A percentile compares a stretch with the other conserved stretches of the same genome.
These are phyloP conservation scores for Leishmania braziliensis DNA, from an alignment of 208 protist genomes.

Conservation along the genomic window DNA sequence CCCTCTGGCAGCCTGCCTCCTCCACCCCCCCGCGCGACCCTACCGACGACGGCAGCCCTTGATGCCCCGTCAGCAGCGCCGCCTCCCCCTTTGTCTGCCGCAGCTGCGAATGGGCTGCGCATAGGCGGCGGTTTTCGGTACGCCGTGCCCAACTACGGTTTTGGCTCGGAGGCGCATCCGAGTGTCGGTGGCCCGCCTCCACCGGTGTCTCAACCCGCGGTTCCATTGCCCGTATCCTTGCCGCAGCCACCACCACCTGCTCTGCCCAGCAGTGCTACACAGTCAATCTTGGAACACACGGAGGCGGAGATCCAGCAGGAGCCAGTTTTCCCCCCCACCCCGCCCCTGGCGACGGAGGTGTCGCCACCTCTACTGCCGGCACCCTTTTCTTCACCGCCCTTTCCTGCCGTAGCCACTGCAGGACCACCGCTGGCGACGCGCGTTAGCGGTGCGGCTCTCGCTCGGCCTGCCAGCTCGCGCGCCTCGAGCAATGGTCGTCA, in stretches of 20 bases:
- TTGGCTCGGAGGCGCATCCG: not conserved
- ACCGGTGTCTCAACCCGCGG: not conserved
- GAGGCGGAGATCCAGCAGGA: not conserved
- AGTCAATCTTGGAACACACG: conserved; percentile 2
- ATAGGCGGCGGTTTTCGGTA: conserved; percentile 6
- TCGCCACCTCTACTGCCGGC: not conserved
- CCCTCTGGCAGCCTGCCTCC: not conserved
- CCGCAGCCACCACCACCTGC: not conserved
- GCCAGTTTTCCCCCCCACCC: not conserved
- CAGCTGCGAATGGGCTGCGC: not conserved
- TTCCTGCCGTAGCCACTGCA: not conserved
- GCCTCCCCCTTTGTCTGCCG: not conserved
- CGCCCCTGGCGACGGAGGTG: not conserved
- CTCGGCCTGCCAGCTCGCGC: conserved; percentile 13
- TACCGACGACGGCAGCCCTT: conserved; percentile 11
- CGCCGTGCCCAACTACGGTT: conserved; percentile 15
- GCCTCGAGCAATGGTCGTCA: conserved; percentile 24
- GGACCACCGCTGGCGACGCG: conserved; percentile 19
- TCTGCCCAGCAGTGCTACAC: not conserved
- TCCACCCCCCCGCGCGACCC: not conserved
- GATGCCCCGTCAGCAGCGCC: conserved; percentile 2
- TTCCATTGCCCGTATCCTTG: not conserved
- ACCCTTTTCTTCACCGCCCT: not conserved
- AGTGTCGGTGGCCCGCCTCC: not conserved
- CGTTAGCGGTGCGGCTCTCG: conserved; percentile 12